Evolutionary conservation across 1,284 basidiomycete species (phyloP).

Genomic region (Ustilago sp.): DNA sequence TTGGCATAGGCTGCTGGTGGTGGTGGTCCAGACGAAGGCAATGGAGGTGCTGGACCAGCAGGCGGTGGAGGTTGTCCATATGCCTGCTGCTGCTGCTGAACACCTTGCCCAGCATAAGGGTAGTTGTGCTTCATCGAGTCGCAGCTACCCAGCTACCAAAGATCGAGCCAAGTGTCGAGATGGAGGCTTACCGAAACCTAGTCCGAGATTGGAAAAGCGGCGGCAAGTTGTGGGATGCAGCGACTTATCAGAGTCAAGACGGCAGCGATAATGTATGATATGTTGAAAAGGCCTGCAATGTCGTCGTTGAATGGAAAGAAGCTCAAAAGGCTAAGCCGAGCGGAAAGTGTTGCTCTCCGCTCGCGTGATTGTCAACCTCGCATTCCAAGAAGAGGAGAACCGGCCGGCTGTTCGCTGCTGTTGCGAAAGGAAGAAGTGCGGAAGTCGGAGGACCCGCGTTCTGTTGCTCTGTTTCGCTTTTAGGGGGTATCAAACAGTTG

Average conservation of each 20-base stretch:
- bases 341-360: not conserved
- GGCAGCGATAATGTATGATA: not conserved
- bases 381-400: not conserved
- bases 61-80: conserved; percentile 43
- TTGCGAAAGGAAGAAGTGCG: conserved; percentile 5
- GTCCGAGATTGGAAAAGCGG: not conserved
- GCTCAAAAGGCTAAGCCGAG: not conserved
- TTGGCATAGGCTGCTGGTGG: conserved; percentile 46
- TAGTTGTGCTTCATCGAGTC: conserved; percentile 34
- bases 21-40: conserved; percentile 27
- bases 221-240: not conserved
- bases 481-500: not conserved
- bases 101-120: conserved; percentile 25
- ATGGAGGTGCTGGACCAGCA: conserved; percentile 41
- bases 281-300: not conserved
- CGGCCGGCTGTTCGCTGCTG: conserved; percentile 1
- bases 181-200: not conserved
- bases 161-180: not conserved
- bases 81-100: conserved; percentile 19
- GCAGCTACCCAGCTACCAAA: not conserved
- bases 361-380: not conserved
- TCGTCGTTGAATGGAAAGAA: not conserved
- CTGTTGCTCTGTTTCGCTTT: not conserved
- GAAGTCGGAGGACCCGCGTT: conserved; percentile 8
- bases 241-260: not conserved